Evolutionary conservation across 1,284 basidiomycete species (phyloP).

Genomic region (Tilletia caries): DNA sequence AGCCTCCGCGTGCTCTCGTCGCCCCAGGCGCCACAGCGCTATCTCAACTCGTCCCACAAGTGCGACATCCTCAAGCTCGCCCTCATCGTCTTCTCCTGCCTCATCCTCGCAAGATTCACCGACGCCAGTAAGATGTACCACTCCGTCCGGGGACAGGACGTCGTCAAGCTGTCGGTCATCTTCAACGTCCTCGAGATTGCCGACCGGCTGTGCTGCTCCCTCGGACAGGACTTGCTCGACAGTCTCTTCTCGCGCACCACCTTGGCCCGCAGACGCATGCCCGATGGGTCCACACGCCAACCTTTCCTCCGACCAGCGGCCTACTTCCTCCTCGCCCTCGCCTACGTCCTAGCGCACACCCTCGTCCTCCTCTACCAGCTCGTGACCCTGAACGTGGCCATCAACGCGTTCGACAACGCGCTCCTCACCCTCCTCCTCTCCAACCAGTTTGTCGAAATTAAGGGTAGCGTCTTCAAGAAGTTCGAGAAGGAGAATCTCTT

Average conservation of each 20-base stretch:
- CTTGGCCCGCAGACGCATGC: constrained; percentile 60
- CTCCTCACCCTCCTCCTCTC: constrained; percentile 89
- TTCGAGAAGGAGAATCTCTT: constrained; percentile 99
- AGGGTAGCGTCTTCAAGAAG: constrained; percentile 97
- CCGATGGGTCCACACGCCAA: constrained; percentile 54
- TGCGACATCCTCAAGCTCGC: constrained; percentile 80
- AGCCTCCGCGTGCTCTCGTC: constrained; percentile 26
- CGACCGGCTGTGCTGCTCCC: constrained; percentile 88
- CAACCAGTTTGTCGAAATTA: constrained; percentile 99
- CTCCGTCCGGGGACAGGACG: constrained; percentile 83
- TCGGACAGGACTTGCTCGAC: constrained; percentile 95
- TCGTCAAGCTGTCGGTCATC: constrained; percentile 92
- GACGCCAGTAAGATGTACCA: constrained; percentile 99
- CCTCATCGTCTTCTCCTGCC: constrained; percentile 71
- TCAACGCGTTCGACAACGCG: constrained; percentile 97
- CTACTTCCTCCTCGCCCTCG: constrained; percentile 77
- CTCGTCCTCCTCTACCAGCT: constrained; percentile 97
- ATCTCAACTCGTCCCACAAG: constrained; percentile 67
- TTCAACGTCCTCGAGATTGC: constrained; percentile 87
- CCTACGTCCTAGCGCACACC: constrained; percentile 76
- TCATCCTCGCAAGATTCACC: constrained; percentile 75
- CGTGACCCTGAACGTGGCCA: constrained; percentile 90
- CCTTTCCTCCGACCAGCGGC: constrained; percentile 69
- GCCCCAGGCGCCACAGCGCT: constrained; percentile 14
- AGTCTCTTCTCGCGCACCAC: constrained; percentile 92